Evolutionary conservation across 345 rosid species (phyloP), one percentile per base, ranked within the genome.

Genomic region (Camelina hispida): DNA sequence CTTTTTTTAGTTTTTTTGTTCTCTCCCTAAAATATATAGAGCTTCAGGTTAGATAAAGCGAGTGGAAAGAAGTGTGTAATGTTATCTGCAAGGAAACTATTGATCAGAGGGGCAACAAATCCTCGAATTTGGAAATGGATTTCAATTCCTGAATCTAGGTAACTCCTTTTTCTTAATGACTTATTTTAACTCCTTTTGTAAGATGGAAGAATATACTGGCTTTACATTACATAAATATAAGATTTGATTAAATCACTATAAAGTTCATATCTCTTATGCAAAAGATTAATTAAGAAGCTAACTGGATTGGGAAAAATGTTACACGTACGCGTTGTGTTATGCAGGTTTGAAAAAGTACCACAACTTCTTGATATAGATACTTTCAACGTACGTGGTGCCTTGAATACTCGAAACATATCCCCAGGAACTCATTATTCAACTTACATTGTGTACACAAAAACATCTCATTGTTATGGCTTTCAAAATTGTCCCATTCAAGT

Each of bases 361-460:
- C 46, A 57, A 54, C 74, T 69, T 57, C 18, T 34, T 5, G 18
- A 69, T 14, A 65, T 69, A 44, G 58, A 55, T 69, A 46, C 65
- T 58, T 69, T 69, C 51, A 65, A 46, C 35, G 58, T 69, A 32
- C 66, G 56, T 69, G 74, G 65, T 18, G 14, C 1, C 5, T 48
- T 71, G 59, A 20, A 48, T 47, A 48, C 67, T 71, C 48, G 3
- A 11, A 1, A 14, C 48, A n/a, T 71, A 20, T 71, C 67, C 35
- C 37, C 50, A 1, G 3, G 23, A 20, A 71, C 40, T 35, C 67
- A 32, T 50, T 60, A 71, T 67, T 42, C n/a, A 12, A 15, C 2
- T 34, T 71, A 71, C 59, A 5, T 71, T 47, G 75, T 71, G 16
- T 71, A 46, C 59, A 59, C 60, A 23, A 59, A 8, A 58, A 59